Evolutionary conservation across 2,329 filamentous ascomycete species (phyloP), one percentile per base, ranked within the genome.

Genomic region (Podosphaera fusca): DNA sequence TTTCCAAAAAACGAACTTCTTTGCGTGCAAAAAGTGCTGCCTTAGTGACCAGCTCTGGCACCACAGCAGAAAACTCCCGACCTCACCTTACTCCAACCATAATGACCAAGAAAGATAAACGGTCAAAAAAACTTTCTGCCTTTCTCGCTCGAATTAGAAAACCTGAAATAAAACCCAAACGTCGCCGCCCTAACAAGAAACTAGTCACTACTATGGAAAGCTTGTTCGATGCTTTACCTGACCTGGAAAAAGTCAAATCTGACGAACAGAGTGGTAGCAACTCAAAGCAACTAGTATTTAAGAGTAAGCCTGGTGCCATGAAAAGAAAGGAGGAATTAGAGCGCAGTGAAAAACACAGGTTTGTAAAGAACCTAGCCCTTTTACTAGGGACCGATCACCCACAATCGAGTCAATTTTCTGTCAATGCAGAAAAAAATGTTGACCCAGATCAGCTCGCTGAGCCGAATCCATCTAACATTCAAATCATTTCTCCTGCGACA

Each of bases 281-380:
- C 55, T 12, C 30, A 30, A 74, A 78, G 59, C 83, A 86, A 62
- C 84, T 80, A 72, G 90, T 84, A 59, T 65, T 96, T 64, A 82
- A 78, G 69, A 82, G 78, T 60, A 74, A 81, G 56, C 86, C 81
- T 2, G 90, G 90, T 0, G 87, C 87, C 30, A 75, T 89, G 71
- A 94, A 87, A 76, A 75, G 79, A 66, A 92, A 87, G 71, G 85
- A 88, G 70, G 82, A 77, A 69, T 67, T 96, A 36, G 85, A 95
- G 58, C 80, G 74, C 68, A 74, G 79, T 59, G 90, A 96, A 76
- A 84, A 85, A 72, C 81, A 88, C 68, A 75, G 90, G 59, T 95
- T 96, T 67, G 82, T 81, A 42, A 79, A 76, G 67, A 95, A 87
- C 67, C 75, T 96, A 76, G 89, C 85, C 21, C 78, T 83, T 69